Base-by-base conservation (phyloP, 805 yeast species). In the Yarrowia sp. region DNA sequence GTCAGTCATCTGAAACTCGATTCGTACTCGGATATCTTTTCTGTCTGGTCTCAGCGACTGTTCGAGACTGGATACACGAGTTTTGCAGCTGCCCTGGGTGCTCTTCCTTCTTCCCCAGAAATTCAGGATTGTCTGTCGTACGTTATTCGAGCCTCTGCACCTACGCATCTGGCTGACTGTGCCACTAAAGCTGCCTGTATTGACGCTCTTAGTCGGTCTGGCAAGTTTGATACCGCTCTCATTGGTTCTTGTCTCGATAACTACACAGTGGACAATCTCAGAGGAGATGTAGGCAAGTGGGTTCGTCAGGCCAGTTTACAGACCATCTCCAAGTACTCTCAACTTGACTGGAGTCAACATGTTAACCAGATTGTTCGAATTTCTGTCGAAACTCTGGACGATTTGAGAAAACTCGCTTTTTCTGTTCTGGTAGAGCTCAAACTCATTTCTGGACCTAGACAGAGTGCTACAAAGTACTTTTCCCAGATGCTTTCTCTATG, bases 251-350 rank as follows among this genome's bases (percentile, higher is more conserved):
- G 83, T 35, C 74, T 93, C 14, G 86, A 87, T 67, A 97, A 92
- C 70, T 91, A 92, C 72, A 84, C 96, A 0, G 76, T 82, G 1
- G 89, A 93, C 0, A 83, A 84, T 19, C 46, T 58, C 28, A 88
- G 90, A 71, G 98, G 98, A 10, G 98, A 92, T 76, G 92, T 92
- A n/a, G 98, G 98, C 1, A 83, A 90, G 52, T 82, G 85, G 69
- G 82, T 91, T 0, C 77, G 98, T 52, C 67, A 72, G 1, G 80
- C 86, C 0, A 78, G 86, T 1, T 72, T 88, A 2, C 38, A 68
- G 6, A 70, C 85, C 2, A 56, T 65, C 21, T 28, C 21, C 68
- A 0, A 78, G 81, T 67, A 40, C 70, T 3, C 54, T 59, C 0
- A 26, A 28, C 19, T 70, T 74, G 41, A 46, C 49, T 24, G 58